Evolutionary conservation across 768 basidiomycete species (phyloP).

Genomic region (Suillus decipiens): DNA sequence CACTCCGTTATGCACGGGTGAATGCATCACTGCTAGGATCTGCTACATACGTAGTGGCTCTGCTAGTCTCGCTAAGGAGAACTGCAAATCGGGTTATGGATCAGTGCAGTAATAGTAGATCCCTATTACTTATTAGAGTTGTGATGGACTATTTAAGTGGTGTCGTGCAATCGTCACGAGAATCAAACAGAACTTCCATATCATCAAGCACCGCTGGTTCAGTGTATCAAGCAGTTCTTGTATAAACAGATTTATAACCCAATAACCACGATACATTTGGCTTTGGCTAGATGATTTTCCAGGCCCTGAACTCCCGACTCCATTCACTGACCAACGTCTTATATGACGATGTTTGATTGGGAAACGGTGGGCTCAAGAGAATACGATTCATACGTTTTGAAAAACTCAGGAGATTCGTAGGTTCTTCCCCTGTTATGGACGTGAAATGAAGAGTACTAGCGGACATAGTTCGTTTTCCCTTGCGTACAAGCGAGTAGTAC

Average conservation of each 20-base stretch:
- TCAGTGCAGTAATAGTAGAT: constrained; percentile 53
- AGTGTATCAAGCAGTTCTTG: not conserved
- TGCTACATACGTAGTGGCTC: constrained; percentile 81
- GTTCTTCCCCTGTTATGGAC: constrained; percentile 2
- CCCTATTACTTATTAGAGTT: not conserved
- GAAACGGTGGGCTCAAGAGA: not conserved
- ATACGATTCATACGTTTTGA: not conserved
- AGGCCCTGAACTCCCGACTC: not conserved
- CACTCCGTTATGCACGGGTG: constrained; percentile 55
- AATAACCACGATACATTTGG: not conserved
- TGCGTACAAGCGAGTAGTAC: constrained; percentile 33
- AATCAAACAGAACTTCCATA: too few relatives aligned
- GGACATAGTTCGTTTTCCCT: constrained; percentile 30
- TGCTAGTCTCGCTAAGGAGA: constrained; percentile 57
- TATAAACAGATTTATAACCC: not conserved
- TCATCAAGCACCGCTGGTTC: too few relatives aligned
- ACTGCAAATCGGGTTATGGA: constrained; percentile 64
- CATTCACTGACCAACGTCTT: not conserved
- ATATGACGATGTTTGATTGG: not conserved
- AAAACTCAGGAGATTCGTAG: not conserved
- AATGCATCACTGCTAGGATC: constrained; percentile 65
- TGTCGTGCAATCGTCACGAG: too few relatives aligned
- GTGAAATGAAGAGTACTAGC: not conserved
- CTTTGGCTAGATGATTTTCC: not conserved
- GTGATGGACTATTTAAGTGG: not conserved